These are phyloP conservation scores for Scytalidium lignicola DNA, from an alignment of 2,329 filamentous ascomycete species.

Conservation along the genomic window DNA sequence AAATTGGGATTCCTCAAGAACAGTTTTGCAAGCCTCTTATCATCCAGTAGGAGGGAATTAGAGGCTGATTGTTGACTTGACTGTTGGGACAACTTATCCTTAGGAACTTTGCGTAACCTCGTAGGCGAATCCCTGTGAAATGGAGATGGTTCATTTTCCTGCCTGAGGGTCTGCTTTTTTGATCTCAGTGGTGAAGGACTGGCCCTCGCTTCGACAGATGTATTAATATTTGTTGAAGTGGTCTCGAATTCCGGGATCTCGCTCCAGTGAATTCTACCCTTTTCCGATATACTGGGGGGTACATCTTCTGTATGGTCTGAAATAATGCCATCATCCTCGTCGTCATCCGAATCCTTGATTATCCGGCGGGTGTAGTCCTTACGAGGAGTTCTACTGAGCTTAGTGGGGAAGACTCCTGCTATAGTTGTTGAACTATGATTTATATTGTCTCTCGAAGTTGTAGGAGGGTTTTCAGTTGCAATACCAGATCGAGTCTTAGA, in stretches of 20 bases:
- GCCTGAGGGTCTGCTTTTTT: conserved; percentile 14
- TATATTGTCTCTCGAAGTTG: background rate
- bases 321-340: conserved; percentile 12
- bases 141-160: conserved; percentile 18
- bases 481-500: background rate
- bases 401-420: background rate
- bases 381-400: conserved; percentile 6
- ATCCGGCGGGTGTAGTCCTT: conserved; percentile 1
- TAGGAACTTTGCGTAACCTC: conserved; percentile 8
- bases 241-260: conserved; percentile 8
- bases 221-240: conserved; percentile 2
- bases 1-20: conserved; percentile 17
- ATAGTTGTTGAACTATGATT: background rate
- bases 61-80: conserved; percentile 17
- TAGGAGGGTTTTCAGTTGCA: background rate
- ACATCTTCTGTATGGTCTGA: conserved; percentile 3
- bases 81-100: background rate
- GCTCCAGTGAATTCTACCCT: background rate
- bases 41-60: conserved; percentile 16
- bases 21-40: conserved; percentile 19
- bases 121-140: conserved; percentile 19
- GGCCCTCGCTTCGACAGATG: conserved; percentile 8
- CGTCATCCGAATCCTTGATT: conserved; percentile 28
- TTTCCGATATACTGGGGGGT: background rate
- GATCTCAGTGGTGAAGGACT: conserved; percentile 20